Base-by-base conservation (phyloP, 768 basidiomycete genomes). In the Termitomyces sp. region DNA sequence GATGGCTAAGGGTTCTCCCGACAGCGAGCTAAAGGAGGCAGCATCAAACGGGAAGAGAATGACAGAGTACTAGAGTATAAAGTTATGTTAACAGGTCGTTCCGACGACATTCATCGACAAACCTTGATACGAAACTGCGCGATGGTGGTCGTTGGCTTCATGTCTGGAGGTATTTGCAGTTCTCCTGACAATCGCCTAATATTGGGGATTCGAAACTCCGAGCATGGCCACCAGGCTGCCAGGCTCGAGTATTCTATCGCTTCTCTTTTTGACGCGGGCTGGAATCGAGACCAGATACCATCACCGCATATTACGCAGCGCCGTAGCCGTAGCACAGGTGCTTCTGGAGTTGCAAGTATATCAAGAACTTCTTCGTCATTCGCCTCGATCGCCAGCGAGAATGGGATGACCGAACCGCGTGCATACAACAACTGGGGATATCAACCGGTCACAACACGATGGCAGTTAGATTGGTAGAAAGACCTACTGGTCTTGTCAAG, bases 121-220 rank as follows among this genome's bases (percentile, higher is more conserved):
- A 76, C 76, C 70, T 73, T 68, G 46, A 75, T 67, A 45, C 67
- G 61, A 59, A 78, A 75, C 47, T 72, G 66, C 10, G 66, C 72
- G 52, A 78, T 74, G 2, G 67, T 62, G 28, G 72, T 70, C 4
- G 76, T 70, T 19, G 74, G 70, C 57, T 71, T 75, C 45, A 71
- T 56, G 42, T 72, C 70, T 30, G 57, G 57, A 46, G 63, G 64
- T 19, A 78, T 63, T 38, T 73, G 72, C 28, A 77, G 60, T 60
- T 77, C 76, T 0, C 76, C 75, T 53, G 67, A 66, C 42, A 76
- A 49, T 49, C 60, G 62, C 23, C 65, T 55, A 35, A 52, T 49
- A 55, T 59, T 43, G 54, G 60, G 3, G 19, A 53, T 30, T 37
- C 33, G 56, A 53, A 41, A 60, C 64, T 26, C 43, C 23, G 58